These are phyloP conservation scores for Neurospora sp. DNA, from an alignment of 495 filamentous ascomycete species.

Conservation along the genomic window DNA sequence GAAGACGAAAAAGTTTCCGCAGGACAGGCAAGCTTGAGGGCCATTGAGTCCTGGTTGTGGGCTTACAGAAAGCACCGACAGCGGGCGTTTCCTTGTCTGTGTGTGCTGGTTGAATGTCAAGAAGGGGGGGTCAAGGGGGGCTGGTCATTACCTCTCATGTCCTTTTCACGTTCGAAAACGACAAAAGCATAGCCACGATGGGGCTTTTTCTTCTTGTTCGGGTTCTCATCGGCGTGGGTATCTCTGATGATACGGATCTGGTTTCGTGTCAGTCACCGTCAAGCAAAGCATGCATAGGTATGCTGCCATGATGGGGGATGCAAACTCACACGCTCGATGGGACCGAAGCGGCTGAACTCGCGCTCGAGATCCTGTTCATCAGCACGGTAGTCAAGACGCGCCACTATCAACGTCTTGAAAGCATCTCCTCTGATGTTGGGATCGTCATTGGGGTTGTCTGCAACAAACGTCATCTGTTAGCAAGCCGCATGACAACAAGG, in stretches of 20 bases:
- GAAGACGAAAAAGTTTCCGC: constrained; percentile 10
- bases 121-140: constrained; percentile 28
- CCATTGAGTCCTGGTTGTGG: constrained; percentile 29
- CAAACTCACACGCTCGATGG: constrained; percentile 74
- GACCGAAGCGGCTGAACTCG: constrained; percentile 90
- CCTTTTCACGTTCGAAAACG: constrained; percentile 93
- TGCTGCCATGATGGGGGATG: neutral
- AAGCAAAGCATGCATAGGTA: neutral
- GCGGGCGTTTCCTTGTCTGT: constrained; percentile 2
- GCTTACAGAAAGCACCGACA: constrained; percentile 9
- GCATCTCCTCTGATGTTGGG: constrained; percentile 83
- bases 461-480: constrained; percentile 2
- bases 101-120: constrained; percentile 18
- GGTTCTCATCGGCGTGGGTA: constrained; percentile 53
- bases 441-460: constrained; percentile 66
- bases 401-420: constrained; percentile 90
- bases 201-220: constrained; percentile 71
- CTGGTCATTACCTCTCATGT: constrained; percentile 88
- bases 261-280: neutral
- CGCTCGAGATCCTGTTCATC: constrained; percentile 84
- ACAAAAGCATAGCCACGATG: constrained; percentile 94
- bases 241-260: constrained; percentile 82
- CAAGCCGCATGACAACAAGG: neutral
- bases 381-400: constrained; percentile 78
- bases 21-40: constrained; percentile 49